Conservation (phyloP, 495 filamentous ascomycete genomes). For the Penicillium daleae region DNA sequence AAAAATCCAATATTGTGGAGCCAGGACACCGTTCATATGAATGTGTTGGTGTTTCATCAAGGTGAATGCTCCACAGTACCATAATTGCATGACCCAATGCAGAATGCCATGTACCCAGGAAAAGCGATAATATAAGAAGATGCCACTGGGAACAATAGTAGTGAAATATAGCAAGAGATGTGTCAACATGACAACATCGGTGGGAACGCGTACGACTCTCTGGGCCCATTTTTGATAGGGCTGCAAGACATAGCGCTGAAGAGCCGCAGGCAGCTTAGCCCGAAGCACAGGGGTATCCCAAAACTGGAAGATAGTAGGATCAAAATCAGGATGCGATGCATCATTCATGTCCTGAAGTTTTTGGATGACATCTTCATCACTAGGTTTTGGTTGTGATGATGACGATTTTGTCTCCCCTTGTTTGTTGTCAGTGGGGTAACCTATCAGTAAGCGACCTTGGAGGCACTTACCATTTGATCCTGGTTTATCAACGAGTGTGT, state of each 20-base stretch:
- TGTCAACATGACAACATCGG: conserved; percentile 76
- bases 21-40: conserved; percentile 72
- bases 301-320: conserved; percentile 56
- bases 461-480: conserved; percentile 22
- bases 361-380: conserved; percentile 34
- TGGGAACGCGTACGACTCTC: conserved; percentile 58
- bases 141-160: conserved; percentile 68
- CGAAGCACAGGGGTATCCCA: conserved; percentile 53
- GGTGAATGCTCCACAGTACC: conserved; percentile 72
- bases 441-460: conserved; percentile 20
- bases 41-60: conserved; percentile 85
- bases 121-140: conserved; percentile 66
- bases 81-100: conserved; percentile 64
- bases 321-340: conserved; percentile 46
- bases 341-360: conserved; percentile 59
- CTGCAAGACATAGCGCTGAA: conserved; percentile 54
- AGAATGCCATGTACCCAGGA: conserved; percentile 63
- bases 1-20: conserved; percentile 50
- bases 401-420: conserved; percentile 24
- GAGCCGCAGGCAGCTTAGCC: conserved; percentile 31
- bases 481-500: conserved; percentile 45
- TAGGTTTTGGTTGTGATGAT: conserved; percentile 23
- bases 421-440: conserved; percentile 17
- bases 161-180: conserved; percentile 73
- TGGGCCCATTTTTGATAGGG: conserved; percentile 61